phyloP scores from a whole-genome alignment of 2,329 filamentous ascomycete genomes.

The Didymella pomorum region DNA sequence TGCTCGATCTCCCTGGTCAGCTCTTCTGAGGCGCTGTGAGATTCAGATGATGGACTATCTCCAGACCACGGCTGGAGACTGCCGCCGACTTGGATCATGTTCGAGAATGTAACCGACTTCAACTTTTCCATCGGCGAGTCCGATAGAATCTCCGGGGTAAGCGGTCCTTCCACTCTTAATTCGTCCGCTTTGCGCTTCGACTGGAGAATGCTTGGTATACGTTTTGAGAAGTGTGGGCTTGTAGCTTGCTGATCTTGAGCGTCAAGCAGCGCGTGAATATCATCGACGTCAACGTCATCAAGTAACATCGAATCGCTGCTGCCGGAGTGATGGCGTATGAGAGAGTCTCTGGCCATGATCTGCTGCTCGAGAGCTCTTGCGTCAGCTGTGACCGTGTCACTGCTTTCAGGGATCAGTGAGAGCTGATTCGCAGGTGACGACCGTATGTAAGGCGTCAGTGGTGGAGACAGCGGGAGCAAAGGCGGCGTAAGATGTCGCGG shows the following conservation, averaged over 20 bases:
- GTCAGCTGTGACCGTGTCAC: constrained; percentile 47
- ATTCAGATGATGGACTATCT: constrained; percentile 27
- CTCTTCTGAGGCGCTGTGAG: constrained; percentile 42
- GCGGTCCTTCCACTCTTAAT: constrained; percentile 57
- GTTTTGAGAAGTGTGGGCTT: constrained; percentile 27
- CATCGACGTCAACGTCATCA: constrained; percentile 40
- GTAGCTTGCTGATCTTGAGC: constrained; percentile 21
- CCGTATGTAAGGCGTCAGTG: constrained; percentile 49
- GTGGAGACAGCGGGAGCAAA: constrained; percentile 56
- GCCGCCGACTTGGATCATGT: constrained; percentile 48
- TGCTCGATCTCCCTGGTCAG: constrained; percentile 49
- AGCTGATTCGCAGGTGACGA: constrained; percentile 51
- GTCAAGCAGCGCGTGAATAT: constrained; percentile 12
- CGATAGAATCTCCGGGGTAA: constrained; percentile 53
- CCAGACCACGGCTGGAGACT: constrained; percentile 39
- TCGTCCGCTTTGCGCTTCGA: constrained; percentile 48
- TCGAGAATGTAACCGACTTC: constrained; percentile 53
- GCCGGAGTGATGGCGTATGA: constrained; percentile 45
- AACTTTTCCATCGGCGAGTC: constrained; percentile 51
- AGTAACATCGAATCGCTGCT: constrained; percentile 45
- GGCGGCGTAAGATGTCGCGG: constrained; percentile 54
- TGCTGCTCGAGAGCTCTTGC: constrained; percentile 42
- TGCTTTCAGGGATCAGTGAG: constrained; percentile 49
- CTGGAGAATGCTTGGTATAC: constrained; percentile 25
- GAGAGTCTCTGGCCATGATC: constrained; percentile 45